These are phyloP conservation scores for Scleroderma bovista DNA, from an alignment of 768 basidiomycete species.

Conservation along the genomic window DNA sequence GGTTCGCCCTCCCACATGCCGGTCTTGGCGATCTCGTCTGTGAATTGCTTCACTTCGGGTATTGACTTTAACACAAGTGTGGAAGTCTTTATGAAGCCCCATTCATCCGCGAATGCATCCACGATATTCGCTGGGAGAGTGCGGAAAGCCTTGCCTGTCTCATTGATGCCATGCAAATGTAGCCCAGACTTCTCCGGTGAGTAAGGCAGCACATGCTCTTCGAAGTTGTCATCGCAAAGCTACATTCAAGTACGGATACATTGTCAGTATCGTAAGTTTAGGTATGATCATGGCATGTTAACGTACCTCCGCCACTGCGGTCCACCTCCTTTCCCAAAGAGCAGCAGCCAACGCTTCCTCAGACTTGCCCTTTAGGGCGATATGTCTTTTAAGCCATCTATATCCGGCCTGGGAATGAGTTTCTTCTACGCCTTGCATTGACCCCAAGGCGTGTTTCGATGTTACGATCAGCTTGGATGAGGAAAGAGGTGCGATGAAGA, in stretches of 20 bases:
- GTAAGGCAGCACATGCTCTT: slow-evolving; percentile 91
- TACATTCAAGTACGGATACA: slow-evolving; percentile 24
- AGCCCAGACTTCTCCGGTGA: slow-evolving; percentile 79
- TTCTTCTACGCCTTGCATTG: slow-evolving; percentile 32
- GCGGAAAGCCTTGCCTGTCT: slow-evolving; percentile 55
- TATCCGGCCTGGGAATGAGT: slow-evolving; percentile 85
- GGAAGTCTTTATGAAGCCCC: slow-evolving; percentile 84
- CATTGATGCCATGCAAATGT: slow-evolving; percentile 89
- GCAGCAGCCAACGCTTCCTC: slow-evolving; percentile 67
- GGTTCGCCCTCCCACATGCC: slow-evolving; percentile 82
- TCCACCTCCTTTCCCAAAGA: slow-evolving; percentile 82
- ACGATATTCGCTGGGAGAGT: slow-evolving; percentile 67
- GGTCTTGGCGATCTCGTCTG: slow-evolving; percentile 53
- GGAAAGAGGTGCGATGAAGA: slow-evolving; percentile 86
- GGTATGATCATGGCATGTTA: neutral
- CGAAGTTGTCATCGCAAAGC: slow-evolving; percentile 97
- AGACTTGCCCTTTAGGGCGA: slow-evolving; percentile 48
- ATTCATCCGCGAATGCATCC: slow-evolving; percentile 77
- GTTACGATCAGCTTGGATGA: slow-evolving; percentile 73
- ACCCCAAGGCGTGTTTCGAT: slow-evolving; percentile 88
- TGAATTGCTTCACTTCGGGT: slow-evolving; percentile 66
- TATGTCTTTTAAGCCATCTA: slow-evolving; percentile 70
- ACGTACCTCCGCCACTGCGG: slow-evolving; percentile 85
- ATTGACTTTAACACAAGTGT: slow-evolving; percentile 59
- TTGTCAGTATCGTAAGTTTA: neutral